phyloP scores from a whole-genome alignment of 2,329 filamentous ascomycete species.

The Talaromyces sp. region DNA sequence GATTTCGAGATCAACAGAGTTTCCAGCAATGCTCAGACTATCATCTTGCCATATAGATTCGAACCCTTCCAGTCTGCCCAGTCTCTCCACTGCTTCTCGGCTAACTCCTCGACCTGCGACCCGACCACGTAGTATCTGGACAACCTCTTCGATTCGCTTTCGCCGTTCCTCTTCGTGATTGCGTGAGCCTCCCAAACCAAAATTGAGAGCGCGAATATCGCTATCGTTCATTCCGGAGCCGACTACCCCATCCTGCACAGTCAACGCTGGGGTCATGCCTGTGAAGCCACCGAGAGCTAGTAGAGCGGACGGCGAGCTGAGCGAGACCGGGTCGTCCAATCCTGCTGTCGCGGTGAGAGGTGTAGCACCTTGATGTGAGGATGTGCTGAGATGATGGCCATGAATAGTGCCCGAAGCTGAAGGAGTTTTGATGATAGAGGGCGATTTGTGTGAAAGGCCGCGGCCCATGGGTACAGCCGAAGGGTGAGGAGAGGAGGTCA shows the following conservation, averaged over 20 bases:
- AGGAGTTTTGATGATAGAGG: conserved; percentile 41
- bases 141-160: conserved; percentile 41
- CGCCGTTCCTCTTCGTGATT: conserved; percentile 43
- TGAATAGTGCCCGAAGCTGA: conserved; percentile 38
- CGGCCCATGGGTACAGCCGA: conserved; percentile 39
- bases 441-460: conserved; percentile 45
- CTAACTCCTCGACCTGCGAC: conserved; percentile 44
- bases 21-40: conserved; percentile 45
- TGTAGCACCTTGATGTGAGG: conserved; percentile 44
- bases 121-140: conserved; percentile 38
- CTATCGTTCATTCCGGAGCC: conserved; percentile 36
- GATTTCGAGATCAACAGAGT: conserved; percentile 47
- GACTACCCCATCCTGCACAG: conserved; percentile 36
- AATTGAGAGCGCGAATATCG: conserved; percentile 37
- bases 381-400: conserved; percentile 33
- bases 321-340: conserved; percentile 41
- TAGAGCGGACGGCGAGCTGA: conserved; percentile 46
- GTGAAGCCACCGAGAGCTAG: conserved; percentile 43
- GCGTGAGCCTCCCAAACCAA: conserved; percentile 35
- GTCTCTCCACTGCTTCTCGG: conserved; percentile 42
- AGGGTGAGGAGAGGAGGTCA: conserved; percentile 45
- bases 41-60: conserved; percentile 48
- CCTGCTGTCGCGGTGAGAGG: conserved; percentile 37
- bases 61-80: conserved; percentile 44
- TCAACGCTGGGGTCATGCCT: conserved; percentile 41